Evolutionary conservation across 805 yeast species (phyloP).

Genomic region (Nadsonia fulvescens): DNA sequence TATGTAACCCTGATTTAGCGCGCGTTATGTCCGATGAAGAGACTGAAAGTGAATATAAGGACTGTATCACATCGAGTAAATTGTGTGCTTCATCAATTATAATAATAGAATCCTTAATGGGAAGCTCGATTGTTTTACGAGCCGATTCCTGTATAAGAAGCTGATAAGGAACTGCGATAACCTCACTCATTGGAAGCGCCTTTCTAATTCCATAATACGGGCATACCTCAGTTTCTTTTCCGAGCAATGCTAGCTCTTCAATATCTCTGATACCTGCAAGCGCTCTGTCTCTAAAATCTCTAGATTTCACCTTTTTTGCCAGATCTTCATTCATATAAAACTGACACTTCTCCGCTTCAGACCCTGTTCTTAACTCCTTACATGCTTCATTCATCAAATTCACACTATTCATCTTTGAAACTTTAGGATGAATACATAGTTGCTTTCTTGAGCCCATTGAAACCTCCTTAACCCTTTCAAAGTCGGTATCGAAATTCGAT

Average conservation of each 20-base stretch:
- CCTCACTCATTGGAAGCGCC: slow-evolving; percentile 42
- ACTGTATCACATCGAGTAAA: slow-evolving; percentile 54
- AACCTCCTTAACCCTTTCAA: slow-evolving; percentile 44
- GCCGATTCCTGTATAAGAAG: slow-evolving; percentile 44
- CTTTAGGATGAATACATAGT: slow-evolving; percentile 55
- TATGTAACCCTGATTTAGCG: slow-evolving; percentile 31
- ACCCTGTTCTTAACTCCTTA: slow-evolving; percentile 39
- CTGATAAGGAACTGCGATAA: slow-evolving; percentile 76
- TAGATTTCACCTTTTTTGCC: slow-evolving; percentile 17
- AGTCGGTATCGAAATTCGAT: slow-evolving; percentile 11
- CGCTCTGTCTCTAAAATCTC: slow-evolving; percentile 35
- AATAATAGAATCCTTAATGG: slow-evolving; percentile 45
- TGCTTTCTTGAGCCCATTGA: slow-evolving; percentile 78
- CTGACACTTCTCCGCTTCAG: slow-evolving; percentile 23
- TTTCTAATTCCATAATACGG: slow-evolving; percentile 67
- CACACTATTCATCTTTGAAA: slow-evolving; percentile 28
- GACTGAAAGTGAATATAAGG: slow-evolving; percentile 47
- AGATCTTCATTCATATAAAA: slow-evolving; percentile 22
- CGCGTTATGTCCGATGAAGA: slow-evolving; percentile 28
- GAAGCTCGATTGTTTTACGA: slow-evolving; percentile 39
- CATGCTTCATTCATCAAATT: slow-evolving; percentile 66
- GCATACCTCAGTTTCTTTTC: slow-evolving; percentile 39
- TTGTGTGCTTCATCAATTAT: slow-evolving; percentile 91
- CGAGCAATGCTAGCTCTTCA: slow-evolving; percentile 54
- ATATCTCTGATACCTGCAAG: slow-evolving; percentile 50